phyloP scores from a whole-genome alignment of 345 rosid genomes.

The Pelargonium nanum region DNA sequence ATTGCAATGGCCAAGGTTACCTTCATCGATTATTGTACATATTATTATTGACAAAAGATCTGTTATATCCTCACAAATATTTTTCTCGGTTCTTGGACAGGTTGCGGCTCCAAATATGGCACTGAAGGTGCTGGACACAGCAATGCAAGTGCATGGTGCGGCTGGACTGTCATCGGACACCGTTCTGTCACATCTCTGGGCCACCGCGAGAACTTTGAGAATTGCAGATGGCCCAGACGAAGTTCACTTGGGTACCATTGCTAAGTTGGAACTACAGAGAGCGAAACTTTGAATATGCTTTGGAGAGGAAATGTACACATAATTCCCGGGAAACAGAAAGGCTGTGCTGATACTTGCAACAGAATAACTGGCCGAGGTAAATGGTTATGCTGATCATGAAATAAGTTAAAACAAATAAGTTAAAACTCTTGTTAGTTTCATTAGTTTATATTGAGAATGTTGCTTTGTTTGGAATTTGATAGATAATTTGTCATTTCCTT shows the following conservation, averaged over 20 bases:
- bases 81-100: conserved; percentile 24
- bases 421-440: no score
- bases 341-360: no score
- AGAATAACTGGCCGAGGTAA: no score
- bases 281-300: conserved; percentile 49
- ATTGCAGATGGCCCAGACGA: conserved; percentile 92
- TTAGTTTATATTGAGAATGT: no score
- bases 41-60: background rate
- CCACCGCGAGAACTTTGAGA: conserved; percentile 71
- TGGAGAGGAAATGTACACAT: no score
- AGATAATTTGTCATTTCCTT: no score
- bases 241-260: conserved; percentile 88
- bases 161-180: conserved; percentile 79
- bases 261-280: conserved; percentile 63
- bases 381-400: background rate
- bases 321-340: no score
- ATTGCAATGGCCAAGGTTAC: conserved; percentile 93
- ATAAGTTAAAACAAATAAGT: no score
- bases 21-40: background rate
- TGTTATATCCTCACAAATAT: background rate
- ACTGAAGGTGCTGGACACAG: conserved; percentile 69
- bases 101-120: conserved; percentile 98
- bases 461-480: no score
- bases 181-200: conserved; percentile 78
- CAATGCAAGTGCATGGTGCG: conserved; percentile 90